Evolutionary conservation across 106 monocot species (phyloP).

Genomic region (Apostasia ramifera): DNA sequence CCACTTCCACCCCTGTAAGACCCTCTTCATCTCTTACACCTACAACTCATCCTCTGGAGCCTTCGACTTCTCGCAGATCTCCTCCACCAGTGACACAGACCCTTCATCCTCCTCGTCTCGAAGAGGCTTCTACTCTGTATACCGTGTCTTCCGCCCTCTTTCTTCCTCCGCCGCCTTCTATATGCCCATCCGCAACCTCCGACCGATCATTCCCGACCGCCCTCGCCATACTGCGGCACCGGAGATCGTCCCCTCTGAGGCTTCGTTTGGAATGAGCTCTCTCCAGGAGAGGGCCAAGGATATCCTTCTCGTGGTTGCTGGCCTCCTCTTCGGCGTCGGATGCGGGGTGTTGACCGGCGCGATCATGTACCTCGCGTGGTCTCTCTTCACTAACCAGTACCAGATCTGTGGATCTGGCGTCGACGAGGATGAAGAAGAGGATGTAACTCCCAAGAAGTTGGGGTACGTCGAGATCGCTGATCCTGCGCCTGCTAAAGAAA

Average conservation of each 20-base stretch:
- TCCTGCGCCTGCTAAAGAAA: conserved; percentile 16
- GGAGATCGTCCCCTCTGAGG: neutral
- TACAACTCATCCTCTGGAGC: conserved; percentile 6
- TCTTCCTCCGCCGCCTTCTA: neutral
- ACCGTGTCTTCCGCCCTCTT: conserved; percentile 25
- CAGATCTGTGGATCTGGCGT: conserved; percentile 6
- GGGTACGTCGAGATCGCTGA: conserved; percentile 31
- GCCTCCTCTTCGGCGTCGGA: conserved; percentile 56
- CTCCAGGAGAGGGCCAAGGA: conserved; percentile 40
- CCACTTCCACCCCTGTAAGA: conserved; percentile 36
- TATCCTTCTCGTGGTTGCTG: conserved; percentile 42
- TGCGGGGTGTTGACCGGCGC: conserved; percentile 54
- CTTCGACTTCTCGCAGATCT: conserved; percentile 1
- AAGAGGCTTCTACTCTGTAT: conserved; percentile 12
- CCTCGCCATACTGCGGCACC: conserved; percentile 2
- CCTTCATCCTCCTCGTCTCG: neutral
- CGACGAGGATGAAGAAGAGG: conserved; percentile 16
- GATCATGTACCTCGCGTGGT: conserved; percentile 39
- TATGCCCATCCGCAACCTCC: neutral
- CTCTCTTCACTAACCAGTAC: conserved; percentile 26
- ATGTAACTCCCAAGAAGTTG: conserved; percentile 35
- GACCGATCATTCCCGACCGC: conserved; percentile 7
- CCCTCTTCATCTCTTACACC: conserved; percentile 39
- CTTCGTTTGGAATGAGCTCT: conserved; percentile 12
- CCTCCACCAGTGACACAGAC: neutral